Percentiles rank a stretch among this genome's conserved stretches.
These are phyloP conservation scores for Aegilops tauschii DNA, from an alignment of 176 grass and related monocot species.

Conservation along the genomic window DNA sequence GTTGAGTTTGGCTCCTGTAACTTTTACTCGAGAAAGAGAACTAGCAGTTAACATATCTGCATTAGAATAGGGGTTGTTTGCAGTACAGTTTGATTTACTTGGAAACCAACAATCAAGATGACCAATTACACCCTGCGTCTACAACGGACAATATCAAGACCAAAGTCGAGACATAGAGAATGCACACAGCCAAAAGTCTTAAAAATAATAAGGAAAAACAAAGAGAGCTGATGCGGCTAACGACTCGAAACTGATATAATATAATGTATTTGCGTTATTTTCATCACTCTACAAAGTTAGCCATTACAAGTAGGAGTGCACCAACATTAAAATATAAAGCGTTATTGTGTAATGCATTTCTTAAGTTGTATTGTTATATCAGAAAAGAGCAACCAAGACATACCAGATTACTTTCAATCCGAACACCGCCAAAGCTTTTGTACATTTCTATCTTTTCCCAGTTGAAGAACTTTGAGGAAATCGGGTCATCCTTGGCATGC, in stretches of 20 bases:
- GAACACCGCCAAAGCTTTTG: slow-evolving; percentile 71
- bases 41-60: no score
- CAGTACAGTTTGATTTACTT: no score
- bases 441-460: slow-evolving; percentile 53
- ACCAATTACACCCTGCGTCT: no score
- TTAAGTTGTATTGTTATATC: background rate
- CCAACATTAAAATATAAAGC: background rate
- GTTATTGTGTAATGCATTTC: background rate
- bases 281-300: background rate
- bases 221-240: no score
- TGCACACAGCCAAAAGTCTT: no score
- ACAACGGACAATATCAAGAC: no score
- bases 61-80: slow-evolving; percentile 10
- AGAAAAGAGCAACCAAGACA: slow-evolving; percentile 8
- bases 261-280: background rate
- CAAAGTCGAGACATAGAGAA: no score
- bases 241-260: no score
- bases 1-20: background rate
- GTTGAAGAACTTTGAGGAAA: slow-evolving; percentile 62
- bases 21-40: no score
- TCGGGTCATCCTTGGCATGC: slow-evolving; percentile 41
- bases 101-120: no score
- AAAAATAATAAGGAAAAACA: no score
- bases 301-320: background rate
- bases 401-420: slow-evolving; percentile 88